Evolutionary conservation across 257 asterid species (phyloP).

Genomic region (Solanum virginianum): DNA sequence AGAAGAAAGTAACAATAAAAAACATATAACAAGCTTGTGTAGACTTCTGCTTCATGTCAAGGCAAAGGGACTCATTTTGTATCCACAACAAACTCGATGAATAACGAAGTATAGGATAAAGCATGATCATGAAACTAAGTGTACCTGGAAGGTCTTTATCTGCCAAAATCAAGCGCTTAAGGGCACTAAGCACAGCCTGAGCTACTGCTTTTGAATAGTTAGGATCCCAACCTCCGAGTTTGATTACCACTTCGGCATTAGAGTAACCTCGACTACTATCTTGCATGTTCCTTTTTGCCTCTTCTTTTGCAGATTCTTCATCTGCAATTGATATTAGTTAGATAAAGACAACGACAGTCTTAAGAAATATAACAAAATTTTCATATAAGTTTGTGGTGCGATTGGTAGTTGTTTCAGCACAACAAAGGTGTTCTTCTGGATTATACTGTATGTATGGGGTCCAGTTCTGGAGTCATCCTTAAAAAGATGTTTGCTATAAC

Average conservation of each 20-base stretch:
- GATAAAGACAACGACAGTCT: not conserved
- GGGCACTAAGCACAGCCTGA: constrained; percentile 77
- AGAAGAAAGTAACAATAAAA: not conserved
- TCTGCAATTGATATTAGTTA: constrained; percentile 24
- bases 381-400: not conserved
- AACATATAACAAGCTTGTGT: not conserved
- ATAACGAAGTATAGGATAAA: not conserved
- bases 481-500: not conserved
- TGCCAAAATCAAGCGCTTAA: constrained; percentile 59
- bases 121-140: not conserved
- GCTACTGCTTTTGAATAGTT: constrained; percentile 58
- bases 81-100: not conserved
- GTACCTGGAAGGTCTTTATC: constrained; percentile 76
- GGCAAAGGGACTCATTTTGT: not conserved
- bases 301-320: constrained; percentile 73
- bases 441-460: not conserved
- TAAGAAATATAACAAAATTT: not conserved
- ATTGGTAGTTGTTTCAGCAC: not conserved
- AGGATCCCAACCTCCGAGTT: constrained; percentile 70
- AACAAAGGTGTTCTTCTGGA: not conserved
- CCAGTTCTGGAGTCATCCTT: not conserved
- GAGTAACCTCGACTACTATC: constrained; percentile 42
- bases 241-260: constrained; percentile 77
- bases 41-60: not conserved
- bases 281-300: constrained; percentile 40